Evolutionary conservation across 2,329 filamentous ascomycete species (phyloP).

Genomic region (Diaporthe capsici): DNA sequence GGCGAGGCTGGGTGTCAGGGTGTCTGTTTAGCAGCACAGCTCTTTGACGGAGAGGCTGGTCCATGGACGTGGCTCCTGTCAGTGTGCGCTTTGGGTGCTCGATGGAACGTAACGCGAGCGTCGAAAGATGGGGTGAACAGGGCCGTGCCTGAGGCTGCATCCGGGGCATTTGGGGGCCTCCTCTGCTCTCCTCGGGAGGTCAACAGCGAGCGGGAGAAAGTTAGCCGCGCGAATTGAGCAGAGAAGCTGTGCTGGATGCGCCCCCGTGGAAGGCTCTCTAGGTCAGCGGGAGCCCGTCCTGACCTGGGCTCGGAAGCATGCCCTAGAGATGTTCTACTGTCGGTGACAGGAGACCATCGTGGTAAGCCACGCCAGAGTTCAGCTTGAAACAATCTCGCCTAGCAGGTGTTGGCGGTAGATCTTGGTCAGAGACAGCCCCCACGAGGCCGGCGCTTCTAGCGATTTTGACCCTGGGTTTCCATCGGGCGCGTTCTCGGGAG

Average conservation of each 20-base stretch:
- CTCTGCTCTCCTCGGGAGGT: background rate
- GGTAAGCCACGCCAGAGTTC: slow-evolving; percentile 21
- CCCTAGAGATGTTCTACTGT: slow-evolving; percentile 11
- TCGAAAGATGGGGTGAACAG: slow-evolving; percentile 24
- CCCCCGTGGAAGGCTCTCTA: background rate
- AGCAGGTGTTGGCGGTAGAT: slow-evolving; percentile 17
- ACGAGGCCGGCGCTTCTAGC: background rate
- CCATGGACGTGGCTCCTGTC: slow-evolving; percentile 18
- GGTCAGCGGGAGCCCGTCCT: background rate
- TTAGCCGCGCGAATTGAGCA: slow-evolving; percentile 15
- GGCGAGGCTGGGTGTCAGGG: background rate
- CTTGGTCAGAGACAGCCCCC: slow-evolving; percentile 4
- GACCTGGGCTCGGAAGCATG: background rate
- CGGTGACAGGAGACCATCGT: background rate
- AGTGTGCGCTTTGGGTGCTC: slow-evolving; percentile 3
- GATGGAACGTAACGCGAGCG: slow-evolving; percentile 20
- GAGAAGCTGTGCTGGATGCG: background rate
- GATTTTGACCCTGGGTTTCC: background rate
- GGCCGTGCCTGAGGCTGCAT: slow-evolving; percentile 4
- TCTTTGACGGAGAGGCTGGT: background rate
- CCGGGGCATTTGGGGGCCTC: background rate
- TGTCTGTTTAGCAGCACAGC: background rate
- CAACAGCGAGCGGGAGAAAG: background rate
- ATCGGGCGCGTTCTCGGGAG: slow-evolving; percentile 19
- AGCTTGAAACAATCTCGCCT: slow-evolving; percentile 3